Base-by-base conservation (phyloP, 176 grass and related monocot genomes). In the Raddia guianensis region DNA sequence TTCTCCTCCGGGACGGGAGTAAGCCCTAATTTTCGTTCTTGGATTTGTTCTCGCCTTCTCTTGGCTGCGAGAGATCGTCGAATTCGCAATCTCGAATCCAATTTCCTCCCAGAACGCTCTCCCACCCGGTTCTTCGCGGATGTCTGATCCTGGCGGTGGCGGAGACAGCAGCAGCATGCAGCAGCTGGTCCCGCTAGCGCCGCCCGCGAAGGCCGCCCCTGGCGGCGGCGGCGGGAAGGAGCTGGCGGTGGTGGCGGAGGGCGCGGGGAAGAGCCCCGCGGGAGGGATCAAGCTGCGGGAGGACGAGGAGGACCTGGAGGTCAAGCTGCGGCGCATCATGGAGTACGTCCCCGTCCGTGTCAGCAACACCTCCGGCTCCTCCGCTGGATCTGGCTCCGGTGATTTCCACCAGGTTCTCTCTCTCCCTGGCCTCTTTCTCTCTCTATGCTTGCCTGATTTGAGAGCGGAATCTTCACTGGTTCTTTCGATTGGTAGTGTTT, bases 311-410 rank as follows among this genome's bases (percentile, higher is more conserved):
- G 95, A 98, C 70, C 72, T 98, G 40, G 90, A 98, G 82, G 88
- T 99, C 48, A 99, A 95, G 90, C 87, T 99, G 13, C 85, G 96
- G 32, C 81, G 96, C 71, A 95, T 99, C 84, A 99, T 99, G 85
- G 93, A 95, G 82, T 74, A 95, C 16, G 89, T 99, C 12, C 92
- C 92, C 3, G 92, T 99, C 33, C 77, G 88, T 58, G 96, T 99
- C 46, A 95, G 79, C 80, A 99, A 99, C 74, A 99, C 90, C 13
- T 99, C 96, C 18, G 93, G 96, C 1, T 95, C 90, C 44, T 99
- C 96, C 8, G 93, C 96, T 51, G 92, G 93, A 3, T 99, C 96
- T 46, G 92, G 90, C 57, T 99, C 96, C 62, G 96, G 93, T 18
- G 96, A 99, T 81, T 99, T 99, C 84, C 96, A 99, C 71, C 92